A percentile compares a stretch with the other conserved stretches of the same genome.
These are phyloP conservation scores for Cyberlindnera samutprakarnensis DNA, from an alignment of 805 yeast genomes.

Conservation along the genomic window DNA sequence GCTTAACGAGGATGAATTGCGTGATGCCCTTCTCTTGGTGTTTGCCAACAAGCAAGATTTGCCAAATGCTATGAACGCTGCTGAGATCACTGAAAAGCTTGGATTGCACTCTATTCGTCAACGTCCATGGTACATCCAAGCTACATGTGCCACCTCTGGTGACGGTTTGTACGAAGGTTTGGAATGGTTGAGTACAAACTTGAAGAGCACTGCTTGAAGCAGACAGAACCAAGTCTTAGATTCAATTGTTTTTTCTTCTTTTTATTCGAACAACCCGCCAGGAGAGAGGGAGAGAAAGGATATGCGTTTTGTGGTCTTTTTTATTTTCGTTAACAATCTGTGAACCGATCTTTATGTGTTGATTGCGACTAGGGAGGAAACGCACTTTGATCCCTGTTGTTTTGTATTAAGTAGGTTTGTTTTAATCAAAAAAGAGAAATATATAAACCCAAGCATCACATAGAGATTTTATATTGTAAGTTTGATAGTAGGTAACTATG, in stretches of 20 bases:
- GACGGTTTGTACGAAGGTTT: constrained; percentile 97
- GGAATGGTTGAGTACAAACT: constrained; percentile 91
- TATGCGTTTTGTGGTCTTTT: no score
- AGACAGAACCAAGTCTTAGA: no score
- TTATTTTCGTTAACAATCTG: no score
- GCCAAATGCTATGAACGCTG: constrained; percentile 98
- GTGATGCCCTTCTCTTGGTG: constrained; percentile 90
- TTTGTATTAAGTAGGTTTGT: constrained; percentile 5
- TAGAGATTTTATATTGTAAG: no score
- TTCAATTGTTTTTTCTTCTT: constrained; percentile 4
- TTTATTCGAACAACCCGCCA: no score
- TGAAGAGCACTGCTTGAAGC: constrained; percentile 53
- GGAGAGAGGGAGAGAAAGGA: no score
- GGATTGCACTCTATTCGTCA: constrained; percentile 96
- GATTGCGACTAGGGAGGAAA: no score
- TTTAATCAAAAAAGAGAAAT: neutral
- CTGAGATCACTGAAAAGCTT: constrained; percentile 94
- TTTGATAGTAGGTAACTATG: no score
- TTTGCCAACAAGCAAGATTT: constrained; percentile 98
- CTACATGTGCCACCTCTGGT: constrained; percentile 99
- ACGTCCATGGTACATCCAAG: constrained; percentile 99
- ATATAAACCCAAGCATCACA: constrained; percentile 5
- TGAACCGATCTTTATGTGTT: no score
- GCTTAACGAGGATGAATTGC: constrained; percentile 96
- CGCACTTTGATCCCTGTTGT: no score